Evolutionary conservation across 345 rosid genomes (phyloP), one percentile per base, ranked within the genome.

Genomic region (Cardamine resedifolia): DNA sequence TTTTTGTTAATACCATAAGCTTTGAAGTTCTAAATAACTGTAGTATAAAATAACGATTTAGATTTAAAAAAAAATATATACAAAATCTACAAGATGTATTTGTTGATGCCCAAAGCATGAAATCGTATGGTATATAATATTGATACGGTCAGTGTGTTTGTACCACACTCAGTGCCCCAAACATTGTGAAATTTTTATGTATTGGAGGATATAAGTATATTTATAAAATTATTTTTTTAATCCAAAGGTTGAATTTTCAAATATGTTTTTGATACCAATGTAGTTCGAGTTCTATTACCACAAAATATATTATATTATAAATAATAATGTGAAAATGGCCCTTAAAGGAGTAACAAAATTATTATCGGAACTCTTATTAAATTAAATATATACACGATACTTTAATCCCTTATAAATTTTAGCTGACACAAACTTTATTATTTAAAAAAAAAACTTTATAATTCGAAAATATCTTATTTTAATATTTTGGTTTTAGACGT

Each of bases 331-430:
- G 14, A 53, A 34, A 67, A 19, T 30, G 18, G 18, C 43, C 28
- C 28, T 18, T 18, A 18, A 63, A 63, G 4, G 38, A 26, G 28
- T 53, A 56, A 52, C 50, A 67, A 67, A 38, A 66, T 38, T 38
- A n/a, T n/a, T n/a, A n/a, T n/a, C n/a, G n/a, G 24, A 44, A 27
- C 44, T 44, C 18, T 21, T 45, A 27, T 7, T 2, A 16, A 28
- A 6, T 18, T 24, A 38, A 10, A 36, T 15, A 30, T 31, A 34
- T 12, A 38, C 21, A 23, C 20, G 4, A 45, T 57, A 23, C 2
- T 45, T 45, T 10, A 23, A 53, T n/a, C 30, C 20, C 7, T 52
- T 26, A 3, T 24, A 51, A 34, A 33, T 36, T 36, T 33, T 51
- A 2, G 11, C 4, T 3, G 10, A 41, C 7, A 7, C 5, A 26